These are phyloP conservation scores for Spergularia azorica DNA, from an alignment of 179 eudicot species.

Conservation along the genomic window DNA sequence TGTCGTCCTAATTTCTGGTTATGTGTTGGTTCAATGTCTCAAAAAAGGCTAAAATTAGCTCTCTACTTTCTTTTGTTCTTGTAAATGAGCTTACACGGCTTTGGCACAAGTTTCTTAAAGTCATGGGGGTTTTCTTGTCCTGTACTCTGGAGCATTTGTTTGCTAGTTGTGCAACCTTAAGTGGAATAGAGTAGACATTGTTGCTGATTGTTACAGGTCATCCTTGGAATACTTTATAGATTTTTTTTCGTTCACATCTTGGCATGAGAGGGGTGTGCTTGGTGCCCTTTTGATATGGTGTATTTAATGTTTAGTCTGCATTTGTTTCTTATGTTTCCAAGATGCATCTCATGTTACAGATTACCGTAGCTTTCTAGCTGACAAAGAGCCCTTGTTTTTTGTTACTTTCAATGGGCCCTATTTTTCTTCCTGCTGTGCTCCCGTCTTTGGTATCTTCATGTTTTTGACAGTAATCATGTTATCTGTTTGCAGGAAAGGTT, in stretches of 20 bases:
- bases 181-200: no score
- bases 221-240: not conserved
- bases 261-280: not conserved
- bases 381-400: not conserved
- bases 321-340: not conserved
- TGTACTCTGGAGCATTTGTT: no score
- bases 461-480: constrained; percentile 17
- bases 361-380: not conserved
- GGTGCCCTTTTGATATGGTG: not conserved
- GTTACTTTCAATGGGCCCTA: not conserved
- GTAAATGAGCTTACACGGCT: no score
- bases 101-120: no score
- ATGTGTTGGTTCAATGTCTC: no score
- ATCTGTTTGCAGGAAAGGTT: constrained; percentile 76
- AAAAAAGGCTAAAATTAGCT: no score
- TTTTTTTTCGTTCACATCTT: not conserved
- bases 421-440: no score
- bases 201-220: not conserved
- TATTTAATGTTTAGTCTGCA: not conserved
- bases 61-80: no score
- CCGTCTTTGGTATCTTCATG: not conserved
- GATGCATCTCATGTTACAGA: not conserved
- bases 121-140: no score
- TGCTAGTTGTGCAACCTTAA: no score
- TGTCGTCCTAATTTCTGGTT: no score